A percentile compares a stretch with the other conserved stretches of the same genome.
Evolutionary conservation across 257 asterid species (phyloP).

Genomic region (Knoxia roxburghii): DNA sequence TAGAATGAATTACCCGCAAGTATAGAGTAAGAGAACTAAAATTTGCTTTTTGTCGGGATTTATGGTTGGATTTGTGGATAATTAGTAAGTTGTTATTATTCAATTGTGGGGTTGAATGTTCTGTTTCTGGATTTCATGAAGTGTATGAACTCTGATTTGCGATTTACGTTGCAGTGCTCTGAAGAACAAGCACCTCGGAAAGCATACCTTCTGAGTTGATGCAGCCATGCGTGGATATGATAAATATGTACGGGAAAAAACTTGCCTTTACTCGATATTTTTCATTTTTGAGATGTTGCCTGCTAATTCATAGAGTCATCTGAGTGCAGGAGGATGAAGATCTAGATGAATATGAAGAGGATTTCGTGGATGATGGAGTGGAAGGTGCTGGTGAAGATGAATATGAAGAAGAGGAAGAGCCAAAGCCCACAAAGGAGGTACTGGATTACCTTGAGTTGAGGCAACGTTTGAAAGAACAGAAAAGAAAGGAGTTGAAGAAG

Average conservation of each 20-base stretch:
- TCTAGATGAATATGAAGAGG: conserved; percentile 66
- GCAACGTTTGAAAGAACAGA: conserved; percentile 57
- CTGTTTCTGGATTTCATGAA: background rate
- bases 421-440: conserved; percentile 63
- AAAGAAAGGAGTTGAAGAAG: conserved; percentile 64
- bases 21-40: background rate
- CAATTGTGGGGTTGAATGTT: background rate
- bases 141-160: background rate
- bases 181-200: background rate
- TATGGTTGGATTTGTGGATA: background rate
- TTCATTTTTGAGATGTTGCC: background rate
- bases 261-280: background rate
- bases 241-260: conserved; percentile 17
- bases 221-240: conserved; percentile 24
- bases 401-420: conserved; percentile 39
- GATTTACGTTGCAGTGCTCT: background rate
- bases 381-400: conserved; percentile 49
- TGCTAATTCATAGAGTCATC: background rate
- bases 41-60: background rate
- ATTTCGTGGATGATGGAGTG: conserved; percentile 48
- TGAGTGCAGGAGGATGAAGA: conserved; percentile 53
- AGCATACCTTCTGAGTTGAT: conserved; percentile 10
- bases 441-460: conserved; percentile 68
- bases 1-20: background rate
- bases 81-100: too few relatives aligned